These are phyloP conservation scores for Cadophora malorum DNA, from an alignment of 2,329 filamentous ascomycete genomes.

Conservation along the genomic window DNA sequence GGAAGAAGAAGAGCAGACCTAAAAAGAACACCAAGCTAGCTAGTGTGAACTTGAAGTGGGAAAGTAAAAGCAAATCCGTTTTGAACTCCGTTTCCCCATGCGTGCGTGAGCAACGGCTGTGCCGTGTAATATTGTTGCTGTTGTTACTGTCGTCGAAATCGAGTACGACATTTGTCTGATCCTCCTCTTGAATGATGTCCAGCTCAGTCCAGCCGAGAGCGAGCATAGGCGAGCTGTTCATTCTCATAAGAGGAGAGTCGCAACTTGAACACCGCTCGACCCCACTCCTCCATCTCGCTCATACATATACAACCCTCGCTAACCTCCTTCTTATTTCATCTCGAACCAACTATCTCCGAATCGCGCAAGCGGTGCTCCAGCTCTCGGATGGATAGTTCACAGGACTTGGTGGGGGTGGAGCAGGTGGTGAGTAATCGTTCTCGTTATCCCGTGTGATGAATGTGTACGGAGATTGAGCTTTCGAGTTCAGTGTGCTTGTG, in stretches of 20 bases:
- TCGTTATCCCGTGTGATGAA: conserved; percentile 46
- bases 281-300: background rate
- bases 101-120: conserved; percentile 16
- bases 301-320: background rate
- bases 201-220: conserved; percentile 4
- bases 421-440: conserved; percentile 68
- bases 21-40: background rate
- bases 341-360: conserved; percentile 33
- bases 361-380: conserved; percentile 49
- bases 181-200: background rate
- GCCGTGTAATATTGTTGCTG: conserved; percentile 9
- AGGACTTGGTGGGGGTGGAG: conserved; percentile 68
- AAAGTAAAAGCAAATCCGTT: conserved; percentile 15
- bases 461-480: conserved; percentile 38
- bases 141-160: conserved; percentile 4
- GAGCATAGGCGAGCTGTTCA: background rate
- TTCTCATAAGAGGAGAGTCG: background rate
- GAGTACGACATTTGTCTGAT: background rate
- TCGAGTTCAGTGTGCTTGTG: conserved; percentile 37
- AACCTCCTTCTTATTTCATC: background rate
- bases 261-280: background rate
- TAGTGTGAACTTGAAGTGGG: background rate
- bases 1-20: background rate
- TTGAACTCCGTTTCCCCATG: conserved; percentile 17
- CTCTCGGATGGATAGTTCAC: conserved; percentile 65